Evolutionary conservation across 2,329 filamentous ascomycete species (phyloP).

Genomic region (Aspergillus proliferans): DNA sequence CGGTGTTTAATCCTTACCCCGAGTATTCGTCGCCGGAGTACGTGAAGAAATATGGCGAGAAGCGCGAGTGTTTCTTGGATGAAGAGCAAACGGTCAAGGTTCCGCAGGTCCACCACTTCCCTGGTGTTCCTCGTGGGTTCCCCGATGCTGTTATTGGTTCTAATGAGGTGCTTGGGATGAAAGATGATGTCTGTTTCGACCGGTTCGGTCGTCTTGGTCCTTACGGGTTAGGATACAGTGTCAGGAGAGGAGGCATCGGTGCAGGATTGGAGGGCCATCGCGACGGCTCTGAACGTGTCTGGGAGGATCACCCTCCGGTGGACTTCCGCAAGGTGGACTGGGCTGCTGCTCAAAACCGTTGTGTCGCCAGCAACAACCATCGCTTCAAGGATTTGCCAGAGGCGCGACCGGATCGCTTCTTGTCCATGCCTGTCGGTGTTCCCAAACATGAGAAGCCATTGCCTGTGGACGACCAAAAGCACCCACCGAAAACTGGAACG

Average conservation of each 20-base stretch:
- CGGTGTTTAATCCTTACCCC: constrained; percentile 63
- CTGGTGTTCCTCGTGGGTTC: constrained; percentile 75
- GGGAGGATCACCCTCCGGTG: constrained; percentile 64
- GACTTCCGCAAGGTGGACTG: constrained; percentile 74
- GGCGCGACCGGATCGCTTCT: constrained; percentile 28
- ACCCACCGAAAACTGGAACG: constrained; percentile 15
- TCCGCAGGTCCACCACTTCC: constrained; percentile 65
- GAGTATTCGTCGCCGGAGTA: constrained; percentile 56
- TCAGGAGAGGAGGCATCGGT: constrained; percentile 70
- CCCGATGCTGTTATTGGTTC: constrained; percentile 83
- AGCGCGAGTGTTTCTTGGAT: constrained; percentile 75
- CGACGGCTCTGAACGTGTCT: constrained; percentile 73
- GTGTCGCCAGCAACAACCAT: constrained; percentile 62
- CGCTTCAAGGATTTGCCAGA: constrained; percentile 54
- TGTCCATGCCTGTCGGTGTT: constrained; percentile 27
- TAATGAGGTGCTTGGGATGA: constrained; percentile 70
- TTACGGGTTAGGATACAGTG: constrained; percentile 83
- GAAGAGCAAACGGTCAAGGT: constrained; percentile 55
- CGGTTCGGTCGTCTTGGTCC: constrained; percentile 80
- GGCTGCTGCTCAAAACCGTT: constrained; percentile 70
- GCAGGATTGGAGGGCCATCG: constrained; percentile 79
- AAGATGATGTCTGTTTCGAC: constrained; percentile 87
- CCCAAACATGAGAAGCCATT: constrained; percentile 14
- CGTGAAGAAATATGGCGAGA: constrained; percentile 49
- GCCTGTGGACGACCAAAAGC: constrained; percentile 11